These are phyloP conservation scores for Syzygium malaccense DNA, from an alignment of 441 rosid species.

Conservation along the genomic window DNA sequence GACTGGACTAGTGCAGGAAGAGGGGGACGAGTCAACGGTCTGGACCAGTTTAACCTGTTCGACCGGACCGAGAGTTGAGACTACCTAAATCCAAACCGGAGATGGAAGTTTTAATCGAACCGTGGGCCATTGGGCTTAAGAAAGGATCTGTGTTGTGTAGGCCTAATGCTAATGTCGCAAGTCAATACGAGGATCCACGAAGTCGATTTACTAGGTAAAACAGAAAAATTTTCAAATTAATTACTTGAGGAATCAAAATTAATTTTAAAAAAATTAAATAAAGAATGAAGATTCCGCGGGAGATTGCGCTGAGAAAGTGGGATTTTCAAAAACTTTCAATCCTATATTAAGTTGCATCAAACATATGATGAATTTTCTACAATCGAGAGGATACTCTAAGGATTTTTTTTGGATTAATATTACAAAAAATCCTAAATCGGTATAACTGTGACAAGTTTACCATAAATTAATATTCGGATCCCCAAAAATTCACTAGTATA, in stretches of 20 bases:
- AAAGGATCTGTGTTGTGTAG: neutral
- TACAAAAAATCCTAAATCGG: too few relatives aligned
- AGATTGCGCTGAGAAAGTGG: too few relatives aligned
- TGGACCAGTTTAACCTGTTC: neutral
- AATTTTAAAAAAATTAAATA: neutral
- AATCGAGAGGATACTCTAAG: neutral
- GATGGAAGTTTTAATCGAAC: neutral
- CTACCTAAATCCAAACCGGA: neutral
- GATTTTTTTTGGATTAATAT: neutral
- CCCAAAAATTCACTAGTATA: too few relatives aligned
- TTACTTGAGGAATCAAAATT: neutral
- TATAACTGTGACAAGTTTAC: too few relatives aligned
- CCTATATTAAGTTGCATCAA: neutral
- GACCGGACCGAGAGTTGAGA: neutral
- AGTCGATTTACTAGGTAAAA: neutral
- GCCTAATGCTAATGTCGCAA: neutral
- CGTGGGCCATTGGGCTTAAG: neutral
- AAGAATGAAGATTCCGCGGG: fast-evolving
- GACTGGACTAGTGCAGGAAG: neutral
- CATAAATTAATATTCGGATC: too few relatives aligned
- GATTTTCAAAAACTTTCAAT: too few relatives aligned
- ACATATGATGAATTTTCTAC: neutral
- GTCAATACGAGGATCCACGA: neutral
- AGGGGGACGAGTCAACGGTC: neutral
- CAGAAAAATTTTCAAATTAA: neutral